Conservation (phyloP, 805 yeast genomes). For the Hanseniaspora valbyensis region DNA sequence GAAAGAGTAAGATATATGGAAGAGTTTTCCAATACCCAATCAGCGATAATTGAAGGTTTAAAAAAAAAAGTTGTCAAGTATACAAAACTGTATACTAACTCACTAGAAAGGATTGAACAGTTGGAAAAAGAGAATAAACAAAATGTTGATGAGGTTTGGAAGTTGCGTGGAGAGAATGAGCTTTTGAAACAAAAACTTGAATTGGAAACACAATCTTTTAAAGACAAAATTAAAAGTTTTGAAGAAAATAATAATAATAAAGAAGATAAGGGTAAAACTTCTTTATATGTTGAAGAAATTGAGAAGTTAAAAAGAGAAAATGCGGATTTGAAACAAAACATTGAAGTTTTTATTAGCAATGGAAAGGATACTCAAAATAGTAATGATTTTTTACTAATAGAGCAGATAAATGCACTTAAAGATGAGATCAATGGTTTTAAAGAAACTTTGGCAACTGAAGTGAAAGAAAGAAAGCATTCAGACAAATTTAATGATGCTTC, state of each 20-base stretch:
- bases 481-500: background rate
- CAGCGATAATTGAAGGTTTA: background rate
- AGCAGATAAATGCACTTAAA: background rate
- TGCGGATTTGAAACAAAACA: background rate
- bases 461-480: background rate
- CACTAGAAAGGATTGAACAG: background rate
- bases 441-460: too few relatives aligned
- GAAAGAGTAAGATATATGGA: background rate
- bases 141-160: conserved; percentile 4
- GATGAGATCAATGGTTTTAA: background rate
- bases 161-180: background rate
- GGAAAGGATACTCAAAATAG: background rate
- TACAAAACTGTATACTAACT: background rate
- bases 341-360: background rate
- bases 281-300: background rate
- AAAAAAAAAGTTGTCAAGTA: conserved; percentile 8
- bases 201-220: background rate
- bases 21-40: conserved; percentile 1
- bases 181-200: background rate
- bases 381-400: background rate
- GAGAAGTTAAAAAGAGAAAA: background rate
- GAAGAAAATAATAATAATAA: background rate
- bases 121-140: background rate
- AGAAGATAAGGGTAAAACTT: background rate
- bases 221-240: background rate